Conservation (phyloP, 2,329 filamentous ascomycete species). For the Ascocoryne sarcoides region DNA sequence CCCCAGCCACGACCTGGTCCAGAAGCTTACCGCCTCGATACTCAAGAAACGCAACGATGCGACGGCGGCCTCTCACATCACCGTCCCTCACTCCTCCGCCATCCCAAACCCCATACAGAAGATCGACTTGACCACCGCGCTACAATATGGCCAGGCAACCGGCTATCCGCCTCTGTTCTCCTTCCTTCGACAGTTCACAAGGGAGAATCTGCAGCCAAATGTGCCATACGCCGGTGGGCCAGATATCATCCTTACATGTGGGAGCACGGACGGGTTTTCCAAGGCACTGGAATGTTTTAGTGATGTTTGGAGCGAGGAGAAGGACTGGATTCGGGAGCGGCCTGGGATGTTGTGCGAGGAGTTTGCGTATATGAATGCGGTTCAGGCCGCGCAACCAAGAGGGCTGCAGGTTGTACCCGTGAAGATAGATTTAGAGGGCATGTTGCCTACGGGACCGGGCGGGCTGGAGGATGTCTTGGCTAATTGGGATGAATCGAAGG, state of each 20-base stretch:
- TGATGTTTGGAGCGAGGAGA: slow-evolving; percentile 63
- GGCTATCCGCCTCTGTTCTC: slow-evolving; percentile 72
- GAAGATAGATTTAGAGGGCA: slow-evolving; percentile 69
- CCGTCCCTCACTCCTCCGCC: slow-evolving; percentile 60
- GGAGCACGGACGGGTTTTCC: slow-evolving; percentile 75
- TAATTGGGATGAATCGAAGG: slow-evolving; percentile 70
- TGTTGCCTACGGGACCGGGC: slow-evolving; percentile 64
- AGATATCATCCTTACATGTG: slow-evolving; percentile 71
- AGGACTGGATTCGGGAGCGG: slow-evolving; percentile 58
- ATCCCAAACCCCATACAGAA: slow-evolving; percentile 53
- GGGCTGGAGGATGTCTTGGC: slow-evolving; percentile 69
- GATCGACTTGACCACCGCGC: slow-evolving; percentile 71
- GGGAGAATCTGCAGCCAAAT: slow-evolving; percentile 69
- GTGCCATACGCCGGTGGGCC: slow-evolving; percentile 70
- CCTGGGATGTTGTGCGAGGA: slow-evolving; percentile 73
- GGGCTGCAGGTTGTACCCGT: slow-evolving; percentile 62
- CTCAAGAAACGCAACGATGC: slow-evolving; percentile 22
- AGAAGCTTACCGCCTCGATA: slow-evolving; percentile 29
- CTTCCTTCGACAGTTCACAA: slow-evolving; percentile 72
- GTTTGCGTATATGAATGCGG: slow-evolving; percentile 71
- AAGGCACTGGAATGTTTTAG: slow-evolving; percentile 71
- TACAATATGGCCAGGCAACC: slow-evolving; percentile 79
- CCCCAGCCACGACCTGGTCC: slow-evolving; percentile 28
- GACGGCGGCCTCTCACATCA: slow-evolving; percentile 41
- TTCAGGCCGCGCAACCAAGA: slow-evolving; percentile 54